Evolutionary conservation across 192 early-diverging fungal genomes (phyloP), one percentile per base, ranked within the genome.

Genomic region (Rhizophagus clarus): DNA sequence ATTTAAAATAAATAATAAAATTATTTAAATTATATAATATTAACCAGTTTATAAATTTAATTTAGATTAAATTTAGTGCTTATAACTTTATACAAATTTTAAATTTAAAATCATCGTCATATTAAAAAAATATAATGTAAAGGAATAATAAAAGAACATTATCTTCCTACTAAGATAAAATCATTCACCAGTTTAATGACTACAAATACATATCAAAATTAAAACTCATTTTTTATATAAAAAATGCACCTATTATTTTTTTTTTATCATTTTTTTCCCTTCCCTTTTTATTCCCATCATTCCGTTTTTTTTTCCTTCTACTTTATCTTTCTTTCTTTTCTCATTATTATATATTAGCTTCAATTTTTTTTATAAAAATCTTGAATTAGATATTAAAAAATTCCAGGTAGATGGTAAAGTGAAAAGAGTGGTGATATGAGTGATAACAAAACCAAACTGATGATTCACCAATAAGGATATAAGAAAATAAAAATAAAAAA

Each of bases 331-430:
- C 12, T 64, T 64, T 12, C 29, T 64, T 11, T 28, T 29, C 8
- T 64, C 9, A 15, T 64, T 34, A 0, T 12, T 64, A 26, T 64
- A 64, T 64, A 64, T 28, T 28, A 64, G 68, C 68, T n/a, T 34
- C 17, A 37, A 37, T 37, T 37, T 70, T 22, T 34, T 70, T 70
- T 70, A 70, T 70, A 70, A 37, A 70, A 69, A 70, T 70, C 34
- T 69, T 2, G 31, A 29, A 70, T 70, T 70, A 70, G 68, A 70
- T 70, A 70, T 40, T 70, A 37, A 40, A 40, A 70, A 70, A 70
- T 66, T 15, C 28, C 20, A 4, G 51, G 51, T 56, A 56, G 64
- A 22, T 37, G 20, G 40, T 70, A 70, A 34, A 40, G 29, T 56
- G 32, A 69, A 34, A 68, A 37, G 22, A 37, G 32, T 37, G 34